phyloP scores from a whole-genome alignment of 352 stramenopile genomes.

The Blastocystis sp. region DNA sequence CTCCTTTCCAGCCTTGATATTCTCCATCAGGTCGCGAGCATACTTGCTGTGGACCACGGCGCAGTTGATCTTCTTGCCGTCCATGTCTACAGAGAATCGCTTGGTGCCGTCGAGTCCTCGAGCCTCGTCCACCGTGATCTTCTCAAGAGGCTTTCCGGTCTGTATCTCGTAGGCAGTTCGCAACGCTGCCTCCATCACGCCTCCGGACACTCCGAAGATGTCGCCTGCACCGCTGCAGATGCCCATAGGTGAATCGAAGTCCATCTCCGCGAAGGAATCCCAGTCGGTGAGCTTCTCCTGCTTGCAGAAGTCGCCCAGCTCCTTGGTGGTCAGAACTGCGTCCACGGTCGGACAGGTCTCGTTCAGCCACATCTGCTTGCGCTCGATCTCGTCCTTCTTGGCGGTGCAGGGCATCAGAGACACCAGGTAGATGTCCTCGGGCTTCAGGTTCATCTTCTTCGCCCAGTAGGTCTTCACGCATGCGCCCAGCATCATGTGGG shows the following conservation, averaged over 20 bases:
- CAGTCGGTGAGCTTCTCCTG: constrained; percentile 64
- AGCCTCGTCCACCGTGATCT: constrained; percentile 67
- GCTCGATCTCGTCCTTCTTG: constrained; percentile 89
- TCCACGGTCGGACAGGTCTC: constrained; percentile 79
- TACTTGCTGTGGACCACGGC: constrained; percentile 57
- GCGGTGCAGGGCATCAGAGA: constrained; percentile 96
- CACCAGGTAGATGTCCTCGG: constrained; percentile 82
- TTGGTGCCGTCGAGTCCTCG: constrained; percentile 58
- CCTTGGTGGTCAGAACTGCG: constrained; percentile 81
- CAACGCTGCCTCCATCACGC: constrained; percentile 71
- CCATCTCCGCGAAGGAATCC: constrained; percentile 50
- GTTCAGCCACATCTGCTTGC: constrained; percentile 64
- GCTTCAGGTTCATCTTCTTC: constrained; percentile 49
- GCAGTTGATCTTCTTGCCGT: constrained; percentile 60
- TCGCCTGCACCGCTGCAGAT: constrained; percentile 47
- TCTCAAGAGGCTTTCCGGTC: constrained; percentile 69
- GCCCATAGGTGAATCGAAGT: constrained; percentile 58
- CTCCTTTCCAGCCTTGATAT: constrained; percentile 57
- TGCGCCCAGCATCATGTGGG: constrained; percentile 81
- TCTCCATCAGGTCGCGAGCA: constrained; percentile 36
- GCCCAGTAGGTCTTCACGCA: constrained; percentile 61
- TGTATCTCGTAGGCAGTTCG: constrained; percentile 67
- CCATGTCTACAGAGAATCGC: constrained; percentile 61
- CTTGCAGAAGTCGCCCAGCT: constrained; percentile 71
- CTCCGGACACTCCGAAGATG: constrained; percentile 68